These are phyloP conservation scores for Murraya koenigii DNA, from an alignment of 345 rosid species.

Conservation along the genomic window DNA sequence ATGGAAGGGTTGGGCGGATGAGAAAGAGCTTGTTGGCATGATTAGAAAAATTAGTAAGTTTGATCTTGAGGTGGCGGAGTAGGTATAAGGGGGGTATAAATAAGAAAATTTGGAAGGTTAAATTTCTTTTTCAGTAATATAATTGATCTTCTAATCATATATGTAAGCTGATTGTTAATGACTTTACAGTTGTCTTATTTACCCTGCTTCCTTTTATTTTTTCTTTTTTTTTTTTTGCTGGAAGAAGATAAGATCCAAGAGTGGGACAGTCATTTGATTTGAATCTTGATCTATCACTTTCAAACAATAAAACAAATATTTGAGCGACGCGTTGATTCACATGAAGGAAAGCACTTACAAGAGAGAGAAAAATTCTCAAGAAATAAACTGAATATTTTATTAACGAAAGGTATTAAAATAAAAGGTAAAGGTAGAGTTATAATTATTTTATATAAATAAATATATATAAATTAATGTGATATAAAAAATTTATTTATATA, in stretches of 20 bases:
- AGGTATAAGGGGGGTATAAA: neutral
- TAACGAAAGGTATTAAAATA: too few relatives aligned
- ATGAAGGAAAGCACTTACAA: too few relatives aligned
- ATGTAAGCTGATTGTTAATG: neutral
- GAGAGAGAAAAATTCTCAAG: too few relatives aligned
- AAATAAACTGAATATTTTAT: too few relatives aligned
- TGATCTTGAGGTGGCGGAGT: neutral
- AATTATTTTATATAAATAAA: too few relatives aligned
- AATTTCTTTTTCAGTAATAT: neutral
- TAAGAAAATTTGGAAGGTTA: neutral
- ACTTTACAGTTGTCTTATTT: neutral
- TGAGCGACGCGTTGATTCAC: too few relatives aligned
- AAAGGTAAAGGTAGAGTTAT: too few relatives aligned
- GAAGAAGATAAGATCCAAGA: neutral
- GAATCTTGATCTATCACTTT: neutral
- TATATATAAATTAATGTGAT: too few relatives aligned
- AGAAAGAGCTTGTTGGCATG: constrained; percentile 3
- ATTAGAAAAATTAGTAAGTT: neutral
- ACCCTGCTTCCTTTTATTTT: neutral
- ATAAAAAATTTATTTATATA: too few relatives aligned
- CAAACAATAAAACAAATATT: neutral
- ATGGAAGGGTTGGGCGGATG: constrained; percentile 7
- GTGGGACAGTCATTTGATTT: neutral
- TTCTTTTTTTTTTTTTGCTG: neutral
- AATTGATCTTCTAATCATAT: neutral